A percentile compares a stretch with the other conserved stretches of the same genome.
Conservation (phyloP, 2,329 filamentous ascomycete genomes). For the Nannizziopsis arthrosporioides region DNA sequence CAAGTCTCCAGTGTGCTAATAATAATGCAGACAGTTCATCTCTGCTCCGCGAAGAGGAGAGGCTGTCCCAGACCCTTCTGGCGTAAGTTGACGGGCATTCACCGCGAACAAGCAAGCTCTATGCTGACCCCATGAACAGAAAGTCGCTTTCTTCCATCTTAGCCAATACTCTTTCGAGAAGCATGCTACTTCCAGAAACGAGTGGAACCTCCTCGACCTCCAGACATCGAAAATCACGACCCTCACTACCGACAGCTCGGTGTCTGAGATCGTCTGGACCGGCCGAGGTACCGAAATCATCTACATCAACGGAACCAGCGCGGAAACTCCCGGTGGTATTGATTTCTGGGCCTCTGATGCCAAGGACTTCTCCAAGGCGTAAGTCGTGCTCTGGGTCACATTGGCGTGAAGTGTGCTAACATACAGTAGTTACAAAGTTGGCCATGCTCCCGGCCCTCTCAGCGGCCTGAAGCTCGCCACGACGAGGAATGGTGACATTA, state of each 20-base stretch:
- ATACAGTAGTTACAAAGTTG: slow-evolving; percentile 28
- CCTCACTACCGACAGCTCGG: slow-evolving; percentile 53
- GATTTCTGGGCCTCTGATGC: slow-evolving; percentile 31
- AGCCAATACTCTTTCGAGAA: slow-evolving; percentile 70
- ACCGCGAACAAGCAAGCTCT: not conserved
- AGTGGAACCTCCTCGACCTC: slow-evolving; percentile 62
- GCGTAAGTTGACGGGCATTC: slow-evolving; percentile 22
- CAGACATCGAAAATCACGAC: slow-evolving; percentile 52
- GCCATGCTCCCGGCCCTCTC: slow-evolving; percentile 28
- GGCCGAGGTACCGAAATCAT: slow-evolving; percentile 49
- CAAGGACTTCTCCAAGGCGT: slow-evolving; percentile 25
- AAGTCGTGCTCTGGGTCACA: slow-evolving; percentile 6
- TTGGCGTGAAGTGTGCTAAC: slow-evolving; percentile 4
- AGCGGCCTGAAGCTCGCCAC: slow-evolving; percentile 30
- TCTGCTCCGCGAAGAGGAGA: slow-evolving; percentile 28
- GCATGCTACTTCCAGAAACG: slow-evolving; percentile 48
- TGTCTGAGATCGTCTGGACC: slow-evolving; percentile 66
- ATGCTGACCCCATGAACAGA: slow-evolving; percentile 17
- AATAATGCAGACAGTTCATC: slow-evolving; percentile 24
- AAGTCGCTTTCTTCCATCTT: slow-evolving; percentile 42
- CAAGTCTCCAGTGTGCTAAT: not conserved
- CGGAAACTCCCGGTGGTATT: slow-evolving; percentile 30
- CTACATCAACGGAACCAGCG: slow-evolving; percentile 42
- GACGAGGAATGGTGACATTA: slow-evolving; percentile 35
- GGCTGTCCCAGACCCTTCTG: slow-evolving; percentile 30